These are phyloP conservation scores for Saprolegnia diclina DNA, from an alignment of 352 stramenopile species.

Conservation along the genomic window DNA sequence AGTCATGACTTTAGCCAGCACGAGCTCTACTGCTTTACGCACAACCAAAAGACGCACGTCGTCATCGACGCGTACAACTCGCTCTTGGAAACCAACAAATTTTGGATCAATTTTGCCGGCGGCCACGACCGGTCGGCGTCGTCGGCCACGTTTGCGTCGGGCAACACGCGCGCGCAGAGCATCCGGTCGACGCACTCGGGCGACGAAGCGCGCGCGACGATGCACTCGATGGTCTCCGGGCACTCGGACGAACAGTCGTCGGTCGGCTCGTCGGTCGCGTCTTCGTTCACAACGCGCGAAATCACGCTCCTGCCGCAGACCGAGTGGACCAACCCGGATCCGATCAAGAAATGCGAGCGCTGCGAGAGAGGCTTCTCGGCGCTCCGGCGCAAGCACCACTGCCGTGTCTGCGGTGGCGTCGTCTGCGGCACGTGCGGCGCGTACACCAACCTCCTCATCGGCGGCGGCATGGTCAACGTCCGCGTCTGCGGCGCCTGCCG, in stretches of 20 bases:
- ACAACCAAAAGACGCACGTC: constrained; percentile 51
- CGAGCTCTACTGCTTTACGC: constrained; percentile 65
- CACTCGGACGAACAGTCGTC: constrained; percentile 24
- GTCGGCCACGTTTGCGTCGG: constrained; percentile 31
- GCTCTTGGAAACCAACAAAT: constrained; percentile 74
- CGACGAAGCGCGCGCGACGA: constrained; percentile 1
- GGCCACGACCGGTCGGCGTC: background rate
- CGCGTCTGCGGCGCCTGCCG: constrained; percentile 72
- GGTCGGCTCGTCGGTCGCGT: constrained; percentile 26
- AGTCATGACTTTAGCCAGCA: constrained; percentile 64
- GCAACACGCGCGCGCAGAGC: background rate
- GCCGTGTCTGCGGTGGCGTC: constrained; percentile 50
- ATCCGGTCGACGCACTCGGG: background rate
- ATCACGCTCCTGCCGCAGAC: background rate
- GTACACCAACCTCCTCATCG: constrained; percentile 43
- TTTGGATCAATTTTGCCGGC: constrained; percentile 55
- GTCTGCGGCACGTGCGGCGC: constrained; percentile 74
- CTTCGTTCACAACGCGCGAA: background rate
- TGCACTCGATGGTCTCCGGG: constrained; percentile 9
- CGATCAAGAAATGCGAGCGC: constrained; percentile 48
- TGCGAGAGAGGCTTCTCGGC: constrained; percentile 82
- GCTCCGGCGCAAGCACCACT: constrained; percentile 65
- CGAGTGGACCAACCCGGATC: constrained; percentile 12
- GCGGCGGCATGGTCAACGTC: constrained; percentile 43
- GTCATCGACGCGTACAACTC: constrained; percentile 70